A percentile compares a stretch with the other conserved stretches of the same genome.
Conservation (phyloP, 352 stramenopile genomes). For the Blastocystis sp. region DNA sequence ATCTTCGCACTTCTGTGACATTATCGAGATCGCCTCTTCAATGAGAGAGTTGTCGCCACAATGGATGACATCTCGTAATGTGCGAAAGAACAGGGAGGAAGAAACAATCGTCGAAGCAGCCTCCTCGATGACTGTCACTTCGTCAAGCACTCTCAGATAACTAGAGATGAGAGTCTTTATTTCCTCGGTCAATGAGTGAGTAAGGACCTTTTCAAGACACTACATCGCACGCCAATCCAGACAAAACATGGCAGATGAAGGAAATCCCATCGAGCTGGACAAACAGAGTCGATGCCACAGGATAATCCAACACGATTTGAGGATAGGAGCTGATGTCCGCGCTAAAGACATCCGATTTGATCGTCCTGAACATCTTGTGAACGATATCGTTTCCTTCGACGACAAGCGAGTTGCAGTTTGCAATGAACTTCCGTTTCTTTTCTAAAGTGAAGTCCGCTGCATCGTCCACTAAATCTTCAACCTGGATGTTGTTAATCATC, state of each 20-base stretch:
- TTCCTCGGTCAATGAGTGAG: background rate
- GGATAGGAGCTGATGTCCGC: background rate
- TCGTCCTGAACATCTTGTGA: background rate
- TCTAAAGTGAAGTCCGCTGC: background rate
- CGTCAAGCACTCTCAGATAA: background rate
- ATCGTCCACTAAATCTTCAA: background rate
- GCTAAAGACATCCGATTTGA: background rate
- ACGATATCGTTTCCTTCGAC: background rate
- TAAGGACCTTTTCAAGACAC: background rate
- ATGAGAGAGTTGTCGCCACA: background rate
- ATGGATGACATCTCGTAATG: background rate
- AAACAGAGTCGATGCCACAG: constrained; percentile 26
- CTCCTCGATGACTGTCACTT: constrained; percentile 14
- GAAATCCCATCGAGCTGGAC: constrained; percentile 31
- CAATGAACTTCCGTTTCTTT: constrained; percentile 36
- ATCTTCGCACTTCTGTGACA: constrained; percentile 2
- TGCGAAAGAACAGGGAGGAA: background rate
- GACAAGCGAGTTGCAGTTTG: background rate
- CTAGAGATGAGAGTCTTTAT: background rate
- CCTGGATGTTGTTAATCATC: constrained; percentile 1
- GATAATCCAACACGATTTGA: background rate
- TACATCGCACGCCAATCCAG: background rate
- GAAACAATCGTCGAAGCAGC: background rate
- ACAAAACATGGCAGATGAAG: background rate
- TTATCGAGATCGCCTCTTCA: background rate